Conservation (phyloP, 257 asterid species). For the Forsythia viridissima region DNA sequence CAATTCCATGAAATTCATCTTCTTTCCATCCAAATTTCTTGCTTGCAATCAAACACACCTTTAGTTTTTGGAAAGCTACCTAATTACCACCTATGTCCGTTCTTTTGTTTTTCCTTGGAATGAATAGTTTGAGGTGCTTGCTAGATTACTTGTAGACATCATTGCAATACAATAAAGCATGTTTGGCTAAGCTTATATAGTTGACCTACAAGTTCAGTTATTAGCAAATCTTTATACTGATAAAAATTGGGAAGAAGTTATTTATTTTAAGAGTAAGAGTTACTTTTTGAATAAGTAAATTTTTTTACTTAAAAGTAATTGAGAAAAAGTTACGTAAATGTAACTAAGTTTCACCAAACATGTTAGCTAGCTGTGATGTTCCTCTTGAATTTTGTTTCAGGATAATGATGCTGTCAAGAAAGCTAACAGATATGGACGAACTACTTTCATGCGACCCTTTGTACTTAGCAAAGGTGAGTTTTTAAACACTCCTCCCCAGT, state of each 20-base stretch:
- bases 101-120: neutral
- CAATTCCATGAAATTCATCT: no score
- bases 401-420: constrained; percentile 79
- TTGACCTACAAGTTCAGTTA: neutral
- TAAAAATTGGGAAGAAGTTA: neutral
- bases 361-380: neutral
- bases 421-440: constrained; percentile 79
- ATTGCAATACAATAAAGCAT: no score
- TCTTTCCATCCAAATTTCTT: no score
- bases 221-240: neutral
- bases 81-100: neutral
- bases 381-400: constrained; percentile 45
- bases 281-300: neutral
- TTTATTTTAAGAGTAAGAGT: neutral
- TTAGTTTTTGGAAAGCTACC: neutral
- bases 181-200: neutral
- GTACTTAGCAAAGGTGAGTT: constrained; percentile 74
- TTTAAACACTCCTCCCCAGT: neutral
- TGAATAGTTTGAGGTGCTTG: no score
- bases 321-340: neutral
- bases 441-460: constrained; percentile 69
- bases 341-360: neutral
- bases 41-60: no score
- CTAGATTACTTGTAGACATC: no score
- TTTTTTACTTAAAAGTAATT: neutral